Percentiles rank a stretch among this genome's conserved stretches.
These are phyloP conservation scores for Solanum phureja DNA, from an alignment of 257 asterid genomes.

Conservation along the genomic window DNA sequence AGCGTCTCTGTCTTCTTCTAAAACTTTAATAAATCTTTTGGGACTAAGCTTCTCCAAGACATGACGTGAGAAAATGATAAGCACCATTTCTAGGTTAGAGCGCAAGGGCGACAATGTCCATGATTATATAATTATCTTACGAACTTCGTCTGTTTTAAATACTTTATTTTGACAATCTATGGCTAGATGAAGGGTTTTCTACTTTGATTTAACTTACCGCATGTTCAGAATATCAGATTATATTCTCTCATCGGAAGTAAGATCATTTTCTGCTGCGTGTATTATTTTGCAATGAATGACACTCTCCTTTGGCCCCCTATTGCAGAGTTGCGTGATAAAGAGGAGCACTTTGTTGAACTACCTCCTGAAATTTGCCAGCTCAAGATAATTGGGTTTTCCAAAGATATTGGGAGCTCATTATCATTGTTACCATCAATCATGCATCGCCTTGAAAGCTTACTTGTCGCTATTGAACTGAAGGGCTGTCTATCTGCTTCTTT, in stretches of 20 bases:
- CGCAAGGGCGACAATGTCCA: neutral
- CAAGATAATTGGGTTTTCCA: conserved; percentile 91
- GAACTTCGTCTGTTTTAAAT: neutral
- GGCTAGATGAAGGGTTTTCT: neutral
- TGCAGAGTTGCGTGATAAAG: conserved; percentile 60
- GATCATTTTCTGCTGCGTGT: neutral
- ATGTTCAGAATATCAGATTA: neutral
- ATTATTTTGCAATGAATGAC: neutral
- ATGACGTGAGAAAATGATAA: neutral
- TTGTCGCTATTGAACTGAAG: conserved; percentile 83
- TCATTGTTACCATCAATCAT: conserved; percentile 86
- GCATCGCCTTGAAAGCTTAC: conserved; percentile 84
- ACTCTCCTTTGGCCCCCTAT: neutral
- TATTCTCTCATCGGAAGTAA: neutral
- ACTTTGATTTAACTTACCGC: neutral
- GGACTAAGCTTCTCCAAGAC: neutral
- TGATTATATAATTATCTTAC: neutral
- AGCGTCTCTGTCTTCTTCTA: neutral
- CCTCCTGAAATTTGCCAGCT: conserved; percentile 94
- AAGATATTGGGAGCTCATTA: conserved; percentile 89
- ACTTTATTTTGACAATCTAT: neutral
- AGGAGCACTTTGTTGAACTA: conserved; percentile 80
- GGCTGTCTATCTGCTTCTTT: conserved; percentile 57
- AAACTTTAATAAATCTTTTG: neutral
- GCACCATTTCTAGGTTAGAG: neutral